Percentiles rank a stretch among this genome's conserved stretches.
Evolutionary conservation across 441 rosid species (phyloP).

Genomic region (Croton setiger): DNA sequence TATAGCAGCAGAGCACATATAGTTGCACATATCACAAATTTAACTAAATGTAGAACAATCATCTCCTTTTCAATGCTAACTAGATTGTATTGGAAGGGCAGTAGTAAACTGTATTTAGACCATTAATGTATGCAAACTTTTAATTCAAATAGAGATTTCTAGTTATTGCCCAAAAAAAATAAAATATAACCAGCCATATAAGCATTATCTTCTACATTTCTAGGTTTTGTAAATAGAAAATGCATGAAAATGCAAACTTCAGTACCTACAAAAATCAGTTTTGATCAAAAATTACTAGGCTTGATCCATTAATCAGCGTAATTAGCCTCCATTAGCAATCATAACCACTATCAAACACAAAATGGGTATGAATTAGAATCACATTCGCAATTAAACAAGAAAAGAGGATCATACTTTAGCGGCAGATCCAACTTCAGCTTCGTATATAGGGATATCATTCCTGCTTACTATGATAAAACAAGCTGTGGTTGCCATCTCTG

Average conservation of each 20-base stretch:
- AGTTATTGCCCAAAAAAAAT: neutral
- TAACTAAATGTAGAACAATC: neutral
- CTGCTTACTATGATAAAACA: conserved; percentile 90
- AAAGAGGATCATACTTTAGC: conserved; percentile 52
- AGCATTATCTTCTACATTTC: neutral
- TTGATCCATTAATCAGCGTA: conserved; percentile 1
- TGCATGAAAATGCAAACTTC: neutral
- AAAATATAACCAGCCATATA: conserved; percentile 5
- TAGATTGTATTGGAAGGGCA: neutral
- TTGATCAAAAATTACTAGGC: neutral
- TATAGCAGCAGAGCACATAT: neutral
- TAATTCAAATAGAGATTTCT: neutral
- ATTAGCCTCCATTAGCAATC: neutral
- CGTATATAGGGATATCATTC: conserved; percentile 92
- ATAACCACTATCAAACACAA: neutral
- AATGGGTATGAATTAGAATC: neutral
- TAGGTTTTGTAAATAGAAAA: neutral
- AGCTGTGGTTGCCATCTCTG: conserved; percentile 75
- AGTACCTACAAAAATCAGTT: neutral
- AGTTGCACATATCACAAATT: neutral
- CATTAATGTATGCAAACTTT: neutral
- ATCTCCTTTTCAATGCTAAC: neutral
- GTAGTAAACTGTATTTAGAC: too few relatives aligned
- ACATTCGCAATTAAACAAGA: neutral
- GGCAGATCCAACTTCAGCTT: conserved; percentile 96